Conservation (phyloP, 768 basidiomycete species). For the Gloeopeniophorella convolvens region DNA sequence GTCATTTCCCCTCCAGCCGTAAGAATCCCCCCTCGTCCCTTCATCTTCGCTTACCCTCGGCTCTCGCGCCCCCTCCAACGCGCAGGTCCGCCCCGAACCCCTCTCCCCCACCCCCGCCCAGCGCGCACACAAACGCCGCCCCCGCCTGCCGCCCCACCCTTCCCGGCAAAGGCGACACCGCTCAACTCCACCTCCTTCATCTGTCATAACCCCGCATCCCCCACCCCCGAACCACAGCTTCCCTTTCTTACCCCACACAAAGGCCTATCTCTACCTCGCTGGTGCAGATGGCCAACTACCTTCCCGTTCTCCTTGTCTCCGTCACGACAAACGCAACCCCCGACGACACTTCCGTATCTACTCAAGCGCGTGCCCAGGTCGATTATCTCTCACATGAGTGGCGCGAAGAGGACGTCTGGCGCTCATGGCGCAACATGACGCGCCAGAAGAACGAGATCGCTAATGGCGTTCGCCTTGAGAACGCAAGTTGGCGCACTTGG, state of each 20-base stretch:
- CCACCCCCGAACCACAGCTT: not conserved
- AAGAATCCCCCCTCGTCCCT: too few species aligned
- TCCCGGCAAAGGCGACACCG: slow-evolving; percentile 1
- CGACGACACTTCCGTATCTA: slow-evolving; percentile 77
- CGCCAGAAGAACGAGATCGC: slow-evolving; percentile 97
- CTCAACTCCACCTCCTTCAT: not conserved
- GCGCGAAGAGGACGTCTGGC: slow-evolving; percentile 98
- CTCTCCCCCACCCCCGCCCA: too few species aligned
- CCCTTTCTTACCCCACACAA: not conserved
- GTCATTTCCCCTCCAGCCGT: too few species aligned
- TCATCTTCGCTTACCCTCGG: too few species aligned
- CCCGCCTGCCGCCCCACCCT: not conserved
- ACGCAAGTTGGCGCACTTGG: slow-evolving; percentile 98
- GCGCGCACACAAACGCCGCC: slow-evolving; percentile 2
- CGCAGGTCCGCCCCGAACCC: too few species aligned
- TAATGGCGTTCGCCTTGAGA: slow-evolving; percentile 92
- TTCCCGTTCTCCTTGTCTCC: slow-evolving; percentile 64
- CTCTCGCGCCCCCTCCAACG: too few species aligned
- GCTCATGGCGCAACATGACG: slow-evolving; percentile 98
- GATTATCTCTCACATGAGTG: slow-evolving; percentile 98
- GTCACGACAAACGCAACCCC: slow-evolving; percentile 45
- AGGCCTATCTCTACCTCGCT: not conserved
- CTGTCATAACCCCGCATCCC: not conserved
- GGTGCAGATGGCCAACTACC: slow-evolving; percentile 53
- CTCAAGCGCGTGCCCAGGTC: slow-evolving; percentile 86